Evolutionary conservation across 2,329 filamentous ascomycete species (phyloP), one percentile per base, ranked within the genome.

Genomic region (Seiridium unicorne): DNA sequence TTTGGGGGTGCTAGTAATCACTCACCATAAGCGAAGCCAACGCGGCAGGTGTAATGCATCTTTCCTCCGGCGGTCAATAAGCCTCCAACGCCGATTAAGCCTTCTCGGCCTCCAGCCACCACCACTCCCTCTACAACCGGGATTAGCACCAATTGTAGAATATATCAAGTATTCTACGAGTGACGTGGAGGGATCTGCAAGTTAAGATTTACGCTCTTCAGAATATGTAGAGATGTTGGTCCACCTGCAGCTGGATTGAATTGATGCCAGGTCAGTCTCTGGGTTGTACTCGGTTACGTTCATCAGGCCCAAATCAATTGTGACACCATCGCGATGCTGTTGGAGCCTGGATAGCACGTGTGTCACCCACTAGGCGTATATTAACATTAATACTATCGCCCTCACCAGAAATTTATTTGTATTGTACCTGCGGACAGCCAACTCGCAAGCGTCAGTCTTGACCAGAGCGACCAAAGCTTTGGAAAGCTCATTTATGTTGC

Each of bases 11-110:
- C 9, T 10, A 49, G 70, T 68, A 4, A 72, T 62, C 13, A 77
- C 69, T 44, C 73, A 57, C 78, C 72, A 56, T 76, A 79, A 18
- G 71, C 76, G 58, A 77, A 77, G 3, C 81, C 81, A 47, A 75
- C 68, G 0, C 70, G 69, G 6, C 47, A 58, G 2, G 61, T 62
- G 44, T 62, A 60, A 35, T 58, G 60, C n/a, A 58, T 58, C 55
- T 55, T 58, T 13, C 65, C 65, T 10, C 64, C 65, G 9, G 63
- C 64, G 18, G 61, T 65, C 47, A 68, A 58, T 8, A 66, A 49
- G 13, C 65, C 65, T 9, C 65, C 64, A 7, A 66, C 62, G 11
- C 64, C 65, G 10, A 68, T 58, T 2, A 60, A 47, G n/a, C 58
- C 58, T 48, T 60, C 58, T 13, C 58, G 61, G 36, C 58, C 65